These are phyloP conservation scores for Takakia lepidozioides DNA, from an alignment of 225 moss, liverwort and hornwort genomes.

Conservation along the genomic window DNA sequence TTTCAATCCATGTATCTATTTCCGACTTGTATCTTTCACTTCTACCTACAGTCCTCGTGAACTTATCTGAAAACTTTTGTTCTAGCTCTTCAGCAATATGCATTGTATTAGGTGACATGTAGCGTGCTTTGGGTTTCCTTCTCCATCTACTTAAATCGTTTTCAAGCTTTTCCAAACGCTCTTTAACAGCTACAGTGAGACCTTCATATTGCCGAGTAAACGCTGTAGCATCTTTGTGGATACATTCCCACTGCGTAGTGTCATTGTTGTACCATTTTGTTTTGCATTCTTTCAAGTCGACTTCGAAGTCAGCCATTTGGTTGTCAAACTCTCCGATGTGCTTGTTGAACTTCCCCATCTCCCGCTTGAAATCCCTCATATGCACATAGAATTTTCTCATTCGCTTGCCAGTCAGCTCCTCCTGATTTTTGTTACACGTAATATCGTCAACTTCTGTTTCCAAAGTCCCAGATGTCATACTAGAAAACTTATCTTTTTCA, in stretches of 20 bases:
- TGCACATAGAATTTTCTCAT: not conserved
- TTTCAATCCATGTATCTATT: no score
- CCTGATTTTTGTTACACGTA: not conserved
- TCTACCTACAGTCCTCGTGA: no score
- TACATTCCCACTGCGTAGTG: slow-evolving; percentile 1
- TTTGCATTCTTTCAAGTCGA: not conserved
- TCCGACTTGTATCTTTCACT: no score
- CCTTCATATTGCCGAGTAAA: not conserved
- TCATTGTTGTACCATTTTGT: slow-evolving; percentile 1
- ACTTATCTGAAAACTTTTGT: no score
- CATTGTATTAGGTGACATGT: no score
- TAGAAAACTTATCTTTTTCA: not conserved
- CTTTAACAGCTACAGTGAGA: not conserved
- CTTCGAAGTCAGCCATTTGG: not conserved
- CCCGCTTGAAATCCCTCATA: not conserved
- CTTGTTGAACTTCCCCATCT: slow-evolving; percentile 1
- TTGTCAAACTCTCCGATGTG: slow-evolving; percentile 5
- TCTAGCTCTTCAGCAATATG: no score
- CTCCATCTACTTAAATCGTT: not conserved
- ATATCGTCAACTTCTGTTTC: not conserved
- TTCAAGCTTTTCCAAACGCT: slow-evolving; percentile 1
- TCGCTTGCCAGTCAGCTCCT: not conserved
- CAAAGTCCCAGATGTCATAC: not conserved
- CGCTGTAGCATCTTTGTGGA: slow-evolving; percentile 1
- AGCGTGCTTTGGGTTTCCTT: no score